Evolutionary conservation across 2,329 filamentous ascomycete species (phyloP).

Genomic region (Aspergillus latus): DNA sequence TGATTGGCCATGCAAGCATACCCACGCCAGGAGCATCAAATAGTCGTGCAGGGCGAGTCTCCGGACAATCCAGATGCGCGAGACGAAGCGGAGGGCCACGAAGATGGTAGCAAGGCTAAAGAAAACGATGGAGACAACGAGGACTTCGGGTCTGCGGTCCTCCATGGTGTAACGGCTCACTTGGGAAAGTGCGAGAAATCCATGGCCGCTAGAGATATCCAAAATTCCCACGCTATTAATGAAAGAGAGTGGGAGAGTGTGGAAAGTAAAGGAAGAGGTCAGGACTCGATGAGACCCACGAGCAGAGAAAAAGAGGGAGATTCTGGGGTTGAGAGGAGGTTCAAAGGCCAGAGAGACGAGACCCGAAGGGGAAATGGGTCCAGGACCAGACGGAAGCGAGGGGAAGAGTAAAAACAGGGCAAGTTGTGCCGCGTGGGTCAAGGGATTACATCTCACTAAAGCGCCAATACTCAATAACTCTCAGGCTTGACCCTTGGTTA

Average conservation of each 20-base stretch:
- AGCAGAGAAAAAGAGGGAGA: background rate
- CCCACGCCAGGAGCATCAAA: slow-evolving; percentile 77
- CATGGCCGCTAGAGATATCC: slow-evolving; percentile 4
- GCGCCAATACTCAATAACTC: background rate
- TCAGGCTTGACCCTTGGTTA: background rate
- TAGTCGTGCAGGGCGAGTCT: slow-evolving; percentile 75
- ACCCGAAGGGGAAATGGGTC: background rate
- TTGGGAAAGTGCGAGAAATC: slow-evolving; percentile 13
- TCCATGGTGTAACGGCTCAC: slow-evolving; percentile 28
- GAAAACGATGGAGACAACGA: slow-evolving; percentile 45
- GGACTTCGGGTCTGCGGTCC: slow-evolving; percentile 38
- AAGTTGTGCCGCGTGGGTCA: slow-evolving; percentile 8
- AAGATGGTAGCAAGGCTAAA: slow-evolving; percentile 71
- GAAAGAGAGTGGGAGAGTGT: background rate
- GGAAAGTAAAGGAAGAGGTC: background rate
- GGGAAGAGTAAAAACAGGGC: slow-evolving; percentile 11
- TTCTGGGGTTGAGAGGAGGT: slow-evolving; percentile 1
- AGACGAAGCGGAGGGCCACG: slow-evolving; percentile 71
- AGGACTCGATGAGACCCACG: background rate
- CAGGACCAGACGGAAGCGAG: slow-evolving; percentile 3
- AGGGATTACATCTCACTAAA: slow-evolving; percentile 8
- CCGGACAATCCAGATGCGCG: slow-evolving; percentile 70
- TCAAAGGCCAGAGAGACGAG: background rate
- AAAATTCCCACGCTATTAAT: background rate
- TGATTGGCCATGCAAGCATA: slow-evolving; percentile 31